Evolutionary conservation across 75 land plant species (phyloP), one percentile per base, ranked within the genome.

Genomic region (Chamaecyparis obtusa): DNA sequence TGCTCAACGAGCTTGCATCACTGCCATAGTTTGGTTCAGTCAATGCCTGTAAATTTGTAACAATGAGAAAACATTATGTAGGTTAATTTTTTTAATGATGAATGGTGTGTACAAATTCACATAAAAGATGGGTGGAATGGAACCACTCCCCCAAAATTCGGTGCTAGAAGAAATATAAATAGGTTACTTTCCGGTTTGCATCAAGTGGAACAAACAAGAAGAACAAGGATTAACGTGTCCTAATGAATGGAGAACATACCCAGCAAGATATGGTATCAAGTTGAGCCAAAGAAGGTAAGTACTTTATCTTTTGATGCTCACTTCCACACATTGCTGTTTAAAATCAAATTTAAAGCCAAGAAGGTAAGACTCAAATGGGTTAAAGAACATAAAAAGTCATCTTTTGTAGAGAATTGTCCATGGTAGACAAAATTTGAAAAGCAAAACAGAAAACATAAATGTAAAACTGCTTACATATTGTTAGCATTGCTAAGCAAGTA

Each of bases 21-120:
- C 99, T 97, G 84, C 99, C 98, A 94, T 94, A 92, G 75, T 93
- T 96, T 55, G 97, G 99, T 83, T 97, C 98, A 54, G 98, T 97
- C 90, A 97, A 92, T 44, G 91, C 99, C 98, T 97, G 88, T 39
- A 39, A 39, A 39, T 39, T 1, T 39, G 41, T 37, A 30, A 84
- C 24, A 86, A 17, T 5, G 19, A 83, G 64, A 21, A 36, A 87
- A 72, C 46, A 84, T 56, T 56, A 32, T n/a, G 44, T 44, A n/a
- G 54, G 41, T 41, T 83, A 41, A 1, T 7, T 83, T 41, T 51
- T 14, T 13, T 51, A 51, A 39, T 49, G 16, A 51, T 51, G 55
- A 51, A 13, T 51, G 13, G 2, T 13, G 55, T 0, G 16, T 14
- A 51, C 51, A 48, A 0, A 14, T 51, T 13, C 15, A 51, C 55